A percentile compares a stretch with the other conserved stretches of the same genome.
Evolutionary conservation across 2,329 filamentous ascomycete species (phyloP).

Genomic region (Domatiomyces globalis): DNA sequence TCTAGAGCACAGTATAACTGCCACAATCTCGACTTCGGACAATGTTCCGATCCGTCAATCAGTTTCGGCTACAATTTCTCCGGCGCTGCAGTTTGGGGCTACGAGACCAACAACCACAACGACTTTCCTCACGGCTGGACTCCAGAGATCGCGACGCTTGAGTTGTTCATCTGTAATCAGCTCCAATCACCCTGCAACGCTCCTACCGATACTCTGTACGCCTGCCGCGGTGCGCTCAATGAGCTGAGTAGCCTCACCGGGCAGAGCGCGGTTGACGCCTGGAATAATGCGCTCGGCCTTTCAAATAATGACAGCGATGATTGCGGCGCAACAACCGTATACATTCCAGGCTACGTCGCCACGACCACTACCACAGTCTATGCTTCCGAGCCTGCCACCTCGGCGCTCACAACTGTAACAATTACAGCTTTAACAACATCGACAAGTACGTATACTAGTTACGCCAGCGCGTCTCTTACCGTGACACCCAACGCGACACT

Average conservation of each 20-base stretch:
- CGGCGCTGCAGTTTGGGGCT: not conserved
- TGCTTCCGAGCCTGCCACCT: not conserved
- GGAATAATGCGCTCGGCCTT: not conserved
- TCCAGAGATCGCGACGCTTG: not conserved
- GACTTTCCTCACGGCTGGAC: not conserved
- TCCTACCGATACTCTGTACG: not conserved
- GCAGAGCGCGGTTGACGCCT: not conserved
- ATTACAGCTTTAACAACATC: not conserved
- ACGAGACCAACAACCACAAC: not conserved
- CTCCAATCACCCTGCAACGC: not conserved
- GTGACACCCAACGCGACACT: not conserved
- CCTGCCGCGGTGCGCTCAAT: not conserved
- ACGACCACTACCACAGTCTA: not conserved
- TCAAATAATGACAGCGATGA: not conserved
- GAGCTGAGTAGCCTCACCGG: not conserved
- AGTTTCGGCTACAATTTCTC: not conserved
- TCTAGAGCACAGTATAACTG: not conserved
- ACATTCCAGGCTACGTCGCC: not conserved
- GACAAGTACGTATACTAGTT: not conserved
- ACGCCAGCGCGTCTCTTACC: not conserved
- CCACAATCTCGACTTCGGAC: not conserved
- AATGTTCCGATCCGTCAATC: not conserved
- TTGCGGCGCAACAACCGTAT: not conserved
- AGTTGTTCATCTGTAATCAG: not conserved
- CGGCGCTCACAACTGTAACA: not conserved